Evolutionary conservation across 176 grass and related monocot species (phyloP), one percentile per base, ranked within the genome.

Genomic region (Oryza rufipogon): DNA sequence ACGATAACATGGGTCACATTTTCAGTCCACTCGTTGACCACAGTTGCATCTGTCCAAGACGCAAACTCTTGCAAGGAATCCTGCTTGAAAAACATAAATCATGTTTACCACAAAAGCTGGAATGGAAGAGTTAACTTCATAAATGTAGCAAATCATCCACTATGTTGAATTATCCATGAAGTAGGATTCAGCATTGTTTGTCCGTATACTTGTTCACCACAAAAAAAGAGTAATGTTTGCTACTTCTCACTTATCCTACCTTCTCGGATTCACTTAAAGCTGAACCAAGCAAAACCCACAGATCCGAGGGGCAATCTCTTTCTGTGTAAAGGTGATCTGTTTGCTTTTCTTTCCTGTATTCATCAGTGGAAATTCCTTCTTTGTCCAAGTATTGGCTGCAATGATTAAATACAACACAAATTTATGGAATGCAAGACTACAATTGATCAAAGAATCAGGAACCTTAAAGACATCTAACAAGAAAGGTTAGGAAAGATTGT

Each of bases 1-100:
- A 90, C 79, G 16, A 90, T 86, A 54, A 90, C 84, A 44, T 90
- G 88, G 4, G 88, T 90, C 80, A 86, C 88, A 74, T 83, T 78
- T 69, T 63, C 45, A 16, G 41, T 30, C 88, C 88, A 90, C 72
- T 74, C n/a, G 9, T 79, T 46, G 2, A 5, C 20, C 61, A 86
- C 42, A 9, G 7, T 74, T 36, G 74, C 70, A 0, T 60, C 49
- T 15, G 74, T 86, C 80, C 12, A 69, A 66, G 28, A 30, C 17
- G 79, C 84, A 90, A 90, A 90, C 2, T 74, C 25, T 32, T 86
- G 42, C 36, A 90, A 39, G 15, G 5, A 68, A 61, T 74, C 88
- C 88, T 90, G 48, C 14, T 70, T 49, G 22, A 47, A 47, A 82
- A 78, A 41, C 3, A 33, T 73, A 58, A 25, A 75, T 23, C 4